Conservation (phyloP, 2,329 filamentous ascomycete genomes). For the Pestalotiopsis sp. region DNA sequence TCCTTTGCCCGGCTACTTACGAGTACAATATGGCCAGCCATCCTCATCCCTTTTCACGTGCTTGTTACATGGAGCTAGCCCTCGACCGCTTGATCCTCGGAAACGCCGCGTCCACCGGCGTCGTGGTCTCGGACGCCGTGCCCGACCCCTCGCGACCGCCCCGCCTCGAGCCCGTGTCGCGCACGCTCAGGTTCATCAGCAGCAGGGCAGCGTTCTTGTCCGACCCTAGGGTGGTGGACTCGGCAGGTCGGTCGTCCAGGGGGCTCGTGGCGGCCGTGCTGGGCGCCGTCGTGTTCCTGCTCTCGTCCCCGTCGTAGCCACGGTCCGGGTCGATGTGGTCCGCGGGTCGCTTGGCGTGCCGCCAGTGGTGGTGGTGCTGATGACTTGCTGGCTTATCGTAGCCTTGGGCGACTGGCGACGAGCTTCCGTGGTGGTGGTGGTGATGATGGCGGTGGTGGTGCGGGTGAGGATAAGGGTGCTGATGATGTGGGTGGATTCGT, state of each 20-base stretch:
- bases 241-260: neutral
- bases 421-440: slow-evolving; percentile 12
- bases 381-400: neutral
- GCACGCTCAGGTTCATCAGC: slow-evolving; percentile 50
- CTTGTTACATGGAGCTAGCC: slow-evolving; percentile 40
- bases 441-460: slow-evolving; percentile 14
- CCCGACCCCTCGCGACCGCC: slow-evolving; percentile 11
- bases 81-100: slow-evolving; percentile 43
- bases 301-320: slow-evolving; percentile 24
- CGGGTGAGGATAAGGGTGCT: slow-evolving; percentile 9
- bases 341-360: slow-evolving; percentile 28
- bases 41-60: neutral
- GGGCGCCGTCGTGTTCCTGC: slow-evolving; percentile 10
- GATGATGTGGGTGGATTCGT: slow-evolving; percentile 7
- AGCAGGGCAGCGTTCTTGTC: slow-evolving; percentile 51
- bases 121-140: slow-evolving; percentile 21
- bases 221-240: slow-evolving; percentile 24
- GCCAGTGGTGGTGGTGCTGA: slow-evolving; percentile 9
- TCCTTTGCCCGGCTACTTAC: neutral
- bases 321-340: slow-evolving; percentile 30
- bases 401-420: slow-evolving; percentile 1
- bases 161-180: slow-evolving; percentile 28
- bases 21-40: neutral
- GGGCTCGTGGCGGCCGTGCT: slow-evolving; percentile 13
- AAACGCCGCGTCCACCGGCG: slow-evolving; percentile 27